Conservation (phyloP, 2,329 filamentous ascomycete species). For the Penicillium sp. region DNA sequence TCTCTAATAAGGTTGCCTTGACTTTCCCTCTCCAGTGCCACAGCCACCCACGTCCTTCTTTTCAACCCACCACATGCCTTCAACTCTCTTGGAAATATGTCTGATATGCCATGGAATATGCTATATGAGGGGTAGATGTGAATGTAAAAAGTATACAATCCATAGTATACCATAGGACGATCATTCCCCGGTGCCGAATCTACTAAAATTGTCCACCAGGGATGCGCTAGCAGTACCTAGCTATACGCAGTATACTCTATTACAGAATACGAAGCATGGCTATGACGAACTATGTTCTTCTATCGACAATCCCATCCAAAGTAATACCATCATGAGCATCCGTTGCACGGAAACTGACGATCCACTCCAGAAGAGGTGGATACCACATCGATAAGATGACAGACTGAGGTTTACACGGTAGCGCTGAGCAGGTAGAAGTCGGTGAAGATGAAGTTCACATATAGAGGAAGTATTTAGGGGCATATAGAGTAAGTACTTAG, state of each 20-base stretch:
- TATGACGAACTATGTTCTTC: too few relatives aligned
- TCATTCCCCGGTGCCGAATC: conserved; percentile 1
- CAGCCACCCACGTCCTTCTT: not conserved
- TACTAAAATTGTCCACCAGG: not conserved
- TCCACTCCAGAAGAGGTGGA: conserved; percentile 2
- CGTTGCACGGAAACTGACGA: conserved; percentile 1
- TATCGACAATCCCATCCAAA: not conserved
- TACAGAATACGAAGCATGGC: not conserved
- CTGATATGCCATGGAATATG: not conserved
- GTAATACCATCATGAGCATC: conserved; percentile 3
- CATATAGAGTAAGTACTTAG: too few relatives aligned
- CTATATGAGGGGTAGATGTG: not conserved
- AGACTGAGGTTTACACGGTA: conserved; percentile 5
- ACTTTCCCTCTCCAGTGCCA: not conserved
- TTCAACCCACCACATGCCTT: not conserved
- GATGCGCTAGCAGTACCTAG: not conserved
- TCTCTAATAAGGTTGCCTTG: not conserved
- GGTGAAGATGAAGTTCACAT: not conserved
- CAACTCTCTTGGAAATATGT: too few relatives aligned
- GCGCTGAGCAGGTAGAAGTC: not conserved
- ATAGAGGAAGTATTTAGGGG: too few relatives aligned
- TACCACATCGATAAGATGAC: conserved; percentile 10
- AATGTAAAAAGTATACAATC: not conserved
- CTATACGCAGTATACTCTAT: too few relatives aligned
- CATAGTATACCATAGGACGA: not conserved